These are phyloP conservation scores for Exophiala xenobiotica DNA, from an alignment of 2,329 filamentous ascomycete species.

Conservation along the genomic window DNA sequence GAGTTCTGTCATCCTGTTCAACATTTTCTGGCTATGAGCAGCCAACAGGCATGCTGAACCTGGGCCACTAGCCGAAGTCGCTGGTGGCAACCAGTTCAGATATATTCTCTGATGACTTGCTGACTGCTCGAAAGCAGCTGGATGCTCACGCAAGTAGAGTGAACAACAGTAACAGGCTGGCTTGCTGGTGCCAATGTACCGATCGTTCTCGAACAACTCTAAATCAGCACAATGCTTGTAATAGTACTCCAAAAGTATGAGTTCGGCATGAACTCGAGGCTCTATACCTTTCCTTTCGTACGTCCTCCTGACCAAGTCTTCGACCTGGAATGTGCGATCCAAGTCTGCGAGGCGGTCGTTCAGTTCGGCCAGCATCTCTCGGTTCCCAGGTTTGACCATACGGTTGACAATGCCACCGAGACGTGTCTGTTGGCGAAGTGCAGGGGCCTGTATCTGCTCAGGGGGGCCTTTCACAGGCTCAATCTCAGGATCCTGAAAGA, in stretches of 20 bases:
- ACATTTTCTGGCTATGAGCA: constrained; percentile 17
- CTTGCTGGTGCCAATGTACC: constrained; percentile 54
- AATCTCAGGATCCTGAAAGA: constrained; percentile 32
- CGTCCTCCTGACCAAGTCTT: constrained; percentile 13
- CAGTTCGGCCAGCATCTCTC: not conserved
- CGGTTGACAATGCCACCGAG: constrained; percentile 3
- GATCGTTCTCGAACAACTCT: constrained; percentile 39
- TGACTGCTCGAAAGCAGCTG: constrained; percentile 31
- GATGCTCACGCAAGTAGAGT: constrained; percentile 35
- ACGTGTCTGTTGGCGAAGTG: not conserved
- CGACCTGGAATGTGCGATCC: constrained; percentile 10
- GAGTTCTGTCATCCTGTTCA: constrained; percentile 32
- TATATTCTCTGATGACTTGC: constrained; percentile 34
- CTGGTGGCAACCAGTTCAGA: constrained; percentile 34
- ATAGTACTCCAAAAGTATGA: constrained; percentile 52
- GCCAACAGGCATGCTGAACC: not conserved
- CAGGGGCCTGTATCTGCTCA: not conserved
- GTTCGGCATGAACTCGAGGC: constrained; percentile 46
- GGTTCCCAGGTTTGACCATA: not conserved
- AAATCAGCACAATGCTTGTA: constrained; percentile 34
- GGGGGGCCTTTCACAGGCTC: not conserved
- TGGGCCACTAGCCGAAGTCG: not conserved
- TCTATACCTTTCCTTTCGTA: constrained; percentile 33
- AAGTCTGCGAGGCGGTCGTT: not conserved
- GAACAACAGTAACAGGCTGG: constrained; percentile 52